Base-by-base conservation (phyloP, 2,329 filamentous ascomycete genomes). In the Stemphylium vesicarium region DNA sequence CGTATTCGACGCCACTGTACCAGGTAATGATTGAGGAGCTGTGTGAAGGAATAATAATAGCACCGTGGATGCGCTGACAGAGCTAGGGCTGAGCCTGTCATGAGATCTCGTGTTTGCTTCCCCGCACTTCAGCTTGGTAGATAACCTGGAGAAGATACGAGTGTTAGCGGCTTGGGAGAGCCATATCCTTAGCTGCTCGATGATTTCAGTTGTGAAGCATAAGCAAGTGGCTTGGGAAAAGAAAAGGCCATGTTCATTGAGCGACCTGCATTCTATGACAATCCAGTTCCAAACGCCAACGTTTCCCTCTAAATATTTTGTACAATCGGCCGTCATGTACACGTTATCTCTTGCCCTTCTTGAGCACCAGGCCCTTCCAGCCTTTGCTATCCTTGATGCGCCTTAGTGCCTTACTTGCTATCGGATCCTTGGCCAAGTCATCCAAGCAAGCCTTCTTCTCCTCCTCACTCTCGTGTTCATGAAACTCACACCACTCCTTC, bases 401-500 rank as follows among this genome's bases (percentile, higher is more conserved):
- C 46, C 71, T 64, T 33, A 73, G 47, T 1, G 71, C 71, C 42
- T 71, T 72, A 8, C 66, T 64, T 4, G 64, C 63, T 5, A 71
- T 62, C 0, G 69, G 59, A 36, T 73, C 69, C 39, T 71, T 72
- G 16, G 57, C 61, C 47, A 74, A 41, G 9, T 68, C 66, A 8
- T 74, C 70, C n/a, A 66, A 53, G 31, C 71, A 74, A 7, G 60
- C 59, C 52, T 73, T 74, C 54, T 63, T 72, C 15, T 72, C 68
- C 1, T 68, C 65, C 2, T 74, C 71, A 12, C 51, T 64, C 40
- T 73, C 70, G 47, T 74, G 71, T 53, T 74, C 71, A 15, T 74
- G 71, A 47, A 73, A 74, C 36, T 72, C 70, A 43, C 71, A 74
- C 71, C 71, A 74, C 20, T 74, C 70, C 42, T 71, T 71, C 53